Base-by-base conservation (phyloP, 2,329 filamentous ascomycete genomes). In the Fusarium pininemorale region DNA sequence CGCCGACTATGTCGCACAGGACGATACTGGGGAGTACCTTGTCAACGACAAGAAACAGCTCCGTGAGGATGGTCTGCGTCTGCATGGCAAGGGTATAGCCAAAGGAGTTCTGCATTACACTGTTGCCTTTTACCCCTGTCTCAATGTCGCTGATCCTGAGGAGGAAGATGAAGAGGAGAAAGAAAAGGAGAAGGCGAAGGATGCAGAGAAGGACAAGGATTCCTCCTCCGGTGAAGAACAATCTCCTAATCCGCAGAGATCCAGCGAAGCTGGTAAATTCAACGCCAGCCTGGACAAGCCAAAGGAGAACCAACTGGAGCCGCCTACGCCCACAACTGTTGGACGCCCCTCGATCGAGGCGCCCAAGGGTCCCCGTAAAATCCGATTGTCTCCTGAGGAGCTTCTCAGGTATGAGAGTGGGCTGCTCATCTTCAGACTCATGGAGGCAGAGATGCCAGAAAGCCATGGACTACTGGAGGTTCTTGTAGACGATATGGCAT, bases 401-500 rank as follows among this genome's bases (percentile, higher is more conserved):
- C 87, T 99, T 26, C 84, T 92, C 76, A 91, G 93, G 79, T 92
- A 98, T 80, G 95, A 98, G 84, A 96, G 94, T 64, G 96, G 96
- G 73, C 89, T 99, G 64, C 87, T 99, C 72, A 93, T 99, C 63
- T 98, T 99, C 88, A 96, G 95, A 80, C 90, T 99, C 65, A 90
- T 98, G 80, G 95, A 98, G 70, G 95, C 92, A 30, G 93, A 98
- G 63, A 89, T 99, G 80, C 89, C 94, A 2, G 90, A 93, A 73
- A 90, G 87, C 59, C 90, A 95, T 75, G 92, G 91, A 37, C 92
- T 94, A 70, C 86, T 99, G 28, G 95, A 99, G 81, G 90, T 99
- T 13, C 86, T 96, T 72, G 96, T 98, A 81, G 96, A 99, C 81
- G 96, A 99, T 81, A 95, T 96, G 89, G 90, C 94, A 38, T 98